Evolutionary conservation across 2,329 filamentous ascomycete species (phyloP), one percentile per base, ranked within the genome.

Genomic region (Colletotrichum sp.): DNA sequence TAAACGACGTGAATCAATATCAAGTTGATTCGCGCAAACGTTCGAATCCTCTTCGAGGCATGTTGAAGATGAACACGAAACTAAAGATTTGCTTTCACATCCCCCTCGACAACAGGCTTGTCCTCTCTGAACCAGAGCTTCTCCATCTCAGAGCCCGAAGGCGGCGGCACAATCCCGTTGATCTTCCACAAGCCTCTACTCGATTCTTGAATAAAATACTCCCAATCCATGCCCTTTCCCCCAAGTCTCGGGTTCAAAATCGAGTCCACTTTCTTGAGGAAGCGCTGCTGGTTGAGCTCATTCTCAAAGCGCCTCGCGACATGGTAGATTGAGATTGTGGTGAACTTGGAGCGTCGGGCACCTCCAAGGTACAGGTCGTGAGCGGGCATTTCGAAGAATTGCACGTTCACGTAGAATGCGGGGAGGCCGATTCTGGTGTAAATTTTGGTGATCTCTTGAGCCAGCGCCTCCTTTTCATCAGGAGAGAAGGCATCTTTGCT

Each of bases 61-160:
- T 2, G 55, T 59, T 8, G 13, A 59, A 28, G 4, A 21, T 1
- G 12, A 64, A 26, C 8, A 28, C 0, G 13, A 2, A 36, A 26
- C 21, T 62, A 62, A 13, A 62, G 28, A 5, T n/a, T n/a, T 26
- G 32, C 60, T 26, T 64, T 64, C 12, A 9, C 34, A 21, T 26
- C 7, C 1, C 60, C 92, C 59, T 95, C 95, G 3, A 59, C 28
- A 21, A 69, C 30, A 5, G 52, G 52, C 24, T 26, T 69, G 16
- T 69, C 30, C 13, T 60, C 44, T 9, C 30, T 12, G 52, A 36
- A 34, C 66, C 66, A 60, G 7, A 59, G 16, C 0, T 44, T 69
- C 36, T 68, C 52, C 66, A 36, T 59, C 49, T 59, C 52, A 24
- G 66, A 69, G 28, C 66, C 66, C 2, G 66, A 59, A 9, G 66